Percentiles rank a stretch among this genome's conserved stretches.
These are phyloP conservation scores for Solanum boliviense DNA, from an alignment of 257 asterid genomes.

Conservation along the genomic window DNA sequence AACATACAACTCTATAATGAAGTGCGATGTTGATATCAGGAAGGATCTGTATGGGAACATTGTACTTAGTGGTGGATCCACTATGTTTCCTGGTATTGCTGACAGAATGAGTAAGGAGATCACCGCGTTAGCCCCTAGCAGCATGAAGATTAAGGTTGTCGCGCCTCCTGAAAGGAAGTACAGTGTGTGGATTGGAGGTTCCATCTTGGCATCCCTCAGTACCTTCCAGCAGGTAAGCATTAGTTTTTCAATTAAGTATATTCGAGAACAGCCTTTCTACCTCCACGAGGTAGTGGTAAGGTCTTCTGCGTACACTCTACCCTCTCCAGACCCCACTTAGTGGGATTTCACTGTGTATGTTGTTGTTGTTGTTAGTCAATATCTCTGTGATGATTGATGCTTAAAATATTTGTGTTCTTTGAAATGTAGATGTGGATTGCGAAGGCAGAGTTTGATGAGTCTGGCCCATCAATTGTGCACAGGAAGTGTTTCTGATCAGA, in stretches of 20 bases:
- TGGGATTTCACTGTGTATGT: too few species aligned
- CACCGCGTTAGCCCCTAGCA: neutral
- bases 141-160: neutral
- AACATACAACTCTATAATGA: slow-evolving; percentile 1
- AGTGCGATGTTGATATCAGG: neutral
- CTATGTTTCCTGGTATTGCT: slow-evolving; percentile 3
- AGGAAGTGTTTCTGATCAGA: neutral
- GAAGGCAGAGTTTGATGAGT: neutral
- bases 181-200: slow-evolving; percentile 2
- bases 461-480: slow-evolving; percentile 1
- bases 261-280: too few species aligned
- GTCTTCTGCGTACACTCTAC: too few species aligned
- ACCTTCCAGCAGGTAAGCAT: slow-evolving; percentile 1
- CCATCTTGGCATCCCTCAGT: slow-evolving; percentile 3
- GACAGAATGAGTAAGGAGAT: slow-evolving; percentile 4
- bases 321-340: too few species aligned
- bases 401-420: neutral
- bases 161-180: slow-evolving; percentile 5
- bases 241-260: neutral
- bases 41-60: slow-evolving; percentile 1
- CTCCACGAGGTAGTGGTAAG: too few species aligned
- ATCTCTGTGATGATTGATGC: neutral
- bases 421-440: neutral
- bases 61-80: slow-evolving; percentile 4
- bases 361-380: neutral